Evolutionary conservation across 2,329 filamentous ascomycete species (phyloP), one percentile per base, ranked within the genome.

Genomic region (Drechslerella stenobrocha): DNA sequence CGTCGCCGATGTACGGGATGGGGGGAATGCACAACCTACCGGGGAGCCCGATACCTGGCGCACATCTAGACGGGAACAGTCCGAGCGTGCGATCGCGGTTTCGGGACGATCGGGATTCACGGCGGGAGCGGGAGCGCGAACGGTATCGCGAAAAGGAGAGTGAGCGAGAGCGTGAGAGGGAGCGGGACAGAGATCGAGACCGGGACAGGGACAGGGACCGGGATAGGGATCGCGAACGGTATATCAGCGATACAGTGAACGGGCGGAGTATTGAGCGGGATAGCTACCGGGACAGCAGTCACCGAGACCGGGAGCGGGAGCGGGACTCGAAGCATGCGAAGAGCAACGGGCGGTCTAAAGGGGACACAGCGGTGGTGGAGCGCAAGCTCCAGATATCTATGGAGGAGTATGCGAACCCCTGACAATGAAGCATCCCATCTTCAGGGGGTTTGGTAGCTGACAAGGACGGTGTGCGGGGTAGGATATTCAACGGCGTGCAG

Each of bases 331-430:
- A 59, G 66, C 63, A 67, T 48, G 51, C 50, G 9, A 67, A 67
- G 51, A 53, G 47, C 18, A 67, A 67, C 18, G 63, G 63, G 8
- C n/a, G 46, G 56, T 44, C 47, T 24, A 60, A 60, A 42, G 61
- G 53, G 9, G 52, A 60, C 56, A 88, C 95, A 15, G 90, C 90
- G 0, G 91, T 95, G 0, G 87, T 97, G 8, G 92, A 97, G 78
- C 87, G 89, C 74, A 85, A 88, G 45, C 77, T 98, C 70, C 84
- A 86, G 1, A 80, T 98, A 20, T 84, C 87, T 1, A 79, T 98
- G 30, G 93, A 98, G 77, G 93, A 98, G 74, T 73, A 64, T 64
- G 72, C 28, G 15, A 32, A 11, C 20, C 37, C 24, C 37, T 15
- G 11, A 11, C 11, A 30, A 11, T 30, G 28, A 11, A 30, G 28